Conservation (phyloP, 2,329 filamentous ascomycete genomes). For the Exophiala mesophila region DNA sequence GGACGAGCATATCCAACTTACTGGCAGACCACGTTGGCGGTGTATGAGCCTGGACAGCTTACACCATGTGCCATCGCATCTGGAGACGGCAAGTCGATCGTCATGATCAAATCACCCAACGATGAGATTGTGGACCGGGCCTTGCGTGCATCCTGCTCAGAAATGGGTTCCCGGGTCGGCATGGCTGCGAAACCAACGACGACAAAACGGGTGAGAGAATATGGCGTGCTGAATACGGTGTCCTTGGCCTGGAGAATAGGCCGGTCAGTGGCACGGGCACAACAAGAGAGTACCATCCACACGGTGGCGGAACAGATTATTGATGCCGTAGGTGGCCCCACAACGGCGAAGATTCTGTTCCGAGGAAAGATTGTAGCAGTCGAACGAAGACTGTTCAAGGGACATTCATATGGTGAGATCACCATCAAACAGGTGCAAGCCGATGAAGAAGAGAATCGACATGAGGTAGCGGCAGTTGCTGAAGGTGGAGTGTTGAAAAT, state of each 20-base stretch:
- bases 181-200: constrained; percentile 39
- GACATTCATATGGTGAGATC: constrained; percentile 54
- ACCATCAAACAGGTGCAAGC: constrained; percentile 48
- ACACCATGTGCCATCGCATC: constrained; percentile 34
- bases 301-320: constrained; percentile 56
- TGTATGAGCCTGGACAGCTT: constrained; percentile 14
- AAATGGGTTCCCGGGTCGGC: constrained; percentile 50
- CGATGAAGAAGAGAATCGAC: constrained; percentile 25
- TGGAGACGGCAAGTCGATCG: constrained; percentile 49
- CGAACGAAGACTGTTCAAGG: constrained; percentile 47
- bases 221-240: constrained; percentile 38
- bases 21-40: constrained; percentile 19
- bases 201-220: constrained; percentile 33
- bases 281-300: constrained; percentile 36
- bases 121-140: constrained; percentile 40
- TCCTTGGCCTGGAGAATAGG: constrained; percentile 52
- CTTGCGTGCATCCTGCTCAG: constrained; percentile 48
- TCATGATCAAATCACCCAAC: constrained; percentile 32
- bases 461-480: not conserved
- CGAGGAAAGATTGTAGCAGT: constrained; percentile 61
- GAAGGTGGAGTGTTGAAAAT: constrained; percentile 48
- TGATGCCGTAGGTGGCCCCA: constrained; percentile 34
- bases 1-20: constrained; percentile 23
- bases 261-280: constrained; percentile 46
- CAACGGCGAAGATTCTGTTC: constrained; percentile 54